Conservation (phyloP, 352 stramenopile genomes). For the Globisporangium okanoganense region DNA sequence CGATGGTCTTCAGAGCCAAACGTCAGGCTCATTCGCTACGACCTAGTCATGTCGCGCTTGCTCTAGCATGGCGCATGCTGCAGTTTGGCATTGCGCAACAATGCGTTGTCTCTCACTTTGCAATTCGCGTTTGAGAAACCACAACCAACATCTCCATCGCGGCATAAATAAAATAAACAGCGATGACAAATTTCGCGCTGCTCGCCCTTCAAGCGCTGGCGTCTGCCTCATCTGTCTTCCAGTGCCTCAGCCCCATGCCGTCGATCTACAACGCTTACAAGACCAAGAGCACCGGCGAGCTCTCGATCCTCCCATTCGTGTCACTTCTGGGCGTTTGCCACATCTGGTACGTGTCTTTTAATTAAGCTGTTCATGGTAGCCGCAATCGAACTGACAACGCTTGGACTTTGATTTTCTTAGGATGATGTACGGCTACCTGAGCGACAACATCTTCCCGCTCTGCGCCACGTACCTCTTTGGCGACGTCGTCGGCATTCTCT, state of each 20-base stretch:
- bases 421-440: slow-evolving; percentile 34
- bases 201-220: slow-evolving; percentile 2
- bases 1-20: background rate
- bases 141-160: too few relatives aligned
- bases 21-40: background rate
- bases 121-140: background rate
- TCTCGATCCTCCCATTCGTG: slow-evolving; percentile 7
- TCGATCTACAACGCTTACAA: slow-evolving; percentile 8
- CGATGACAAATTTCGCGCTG: background rate
- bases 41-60: background rate
- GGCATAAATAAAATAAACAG: background rate
- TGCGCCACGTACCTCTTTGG: slow-evolving; percentile 16
- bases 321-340: slow-evolving; percentile 7
- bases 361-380: too few relatives aligned
- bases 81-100: background rate
- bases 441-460: slow-evolving; percentile 18
- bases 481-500: slow-evolving; percentile 4
- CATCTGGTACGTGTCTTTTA: slow-evolving; percentile 17
- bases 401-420: too few relatives aligned
- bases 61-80: background rate
- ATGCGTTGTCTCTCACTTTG: background rate
- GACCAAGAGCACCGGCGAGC: slow-evolving; percentile 3
- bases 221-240: background rate
- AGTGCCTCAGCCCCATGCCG: slow-evolving; percentile 7
- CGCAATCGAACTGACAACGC: too few relatives aligned